Evolutionary conservation across 169 alveolate species (phyloP).

Genomic region (Plasmodium sp.): DNA sequence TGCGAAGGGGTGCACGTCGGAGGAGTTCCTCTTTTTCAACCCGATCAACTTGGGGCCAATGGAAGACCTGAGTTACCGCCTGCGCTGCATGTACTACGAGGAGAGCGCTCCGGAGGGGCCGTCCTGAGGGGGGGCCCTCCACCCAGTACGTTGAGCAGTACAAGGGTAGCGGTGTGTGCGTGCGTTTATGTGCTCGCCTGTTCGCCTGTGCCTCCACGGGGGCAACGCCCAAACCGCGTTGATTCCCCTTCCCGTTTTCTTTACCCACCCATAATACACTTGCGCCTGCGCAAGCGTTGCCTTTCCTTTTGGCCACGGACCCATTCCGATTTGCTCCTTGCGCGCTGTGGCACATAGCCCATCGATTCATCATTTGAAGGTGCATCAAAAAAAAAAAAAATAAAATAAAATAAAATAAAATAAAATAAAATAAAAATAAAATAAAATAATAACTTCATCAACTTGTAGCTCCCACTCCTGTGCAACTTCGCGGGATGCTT

Average conservation of each 20-base stretch:
- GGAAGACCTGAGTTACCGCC: neutral
- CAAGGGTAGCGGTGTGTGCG: neutral
- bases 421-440: no score
- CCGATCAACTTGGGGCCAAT: slow-evolving; percentile 27
- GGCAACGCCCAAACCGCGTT: neutral
- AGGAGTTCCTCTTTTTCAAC: slow-evolving; percentile 19
- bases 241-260: neutral
- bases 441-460: neutral
- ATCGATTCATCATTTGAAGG: neutral
- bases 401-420: no score
- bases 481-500: neutral
- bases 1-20: neutral
- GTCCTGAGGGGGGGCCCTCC: neutral
- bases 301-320: neutral
- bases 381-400: neutral
- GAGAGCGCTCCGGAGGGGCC: neutral
- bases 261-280: neutral
- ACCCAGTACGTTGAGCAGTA: neutral
- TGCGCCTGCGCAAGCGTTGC: neutral
- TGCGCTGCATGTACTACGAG: slow-evolving; percentile 26
- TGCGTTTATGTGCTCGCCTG: neutral
- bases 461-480: neutral
- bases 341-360: neutral
- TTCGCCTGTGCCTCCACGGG: no score
- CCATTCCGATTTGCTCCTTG: neutral